Base-by-base conservation (phyloP, 2,329 filamentous ascomycete species). In the Trichothecium roseum region DNA sequence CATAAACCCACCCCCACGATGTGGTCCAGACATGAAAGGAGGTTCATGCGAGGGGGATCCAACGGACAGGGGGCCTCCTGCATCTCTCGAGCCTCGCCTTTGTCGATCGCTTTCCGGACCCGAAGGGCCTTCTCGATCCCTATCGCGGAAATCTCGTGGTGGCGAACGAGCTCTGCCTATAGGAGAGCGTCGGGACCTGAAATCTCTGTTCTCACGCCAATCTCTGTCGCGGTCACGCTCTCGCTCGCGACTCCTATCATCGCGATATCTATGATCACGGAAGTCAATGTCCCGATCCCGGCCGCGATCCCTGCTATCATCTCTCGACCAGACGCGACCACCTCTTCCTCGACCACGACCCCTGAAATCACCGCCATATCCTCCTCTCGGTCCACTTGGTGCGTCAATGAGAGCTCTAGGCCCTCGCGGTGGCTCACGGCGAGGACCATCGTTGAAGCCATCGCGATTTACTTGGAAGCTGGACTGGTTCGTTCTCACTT, bases 341-440 rank as follows among this genome's bases (percentile, higher is more conserved):
- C 60, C 76, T 55, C 69, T 72, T 41, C 66, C 77, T 48, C 67
- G 74, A 5, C 61, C 60, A 10, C 62, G 53, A 38, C 66, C 67
- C 42, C 74, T 66, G 46, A 78, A 80, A 35, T 85, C 82, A 17
- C 74, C 69, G 3, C 64, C 63, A 50, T 80, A 84, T 8, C 74
- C 76, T 30, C 80, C 80, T 38, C 83, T 72, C 12, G 78, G 80
- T 20, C 77, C 78, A 43, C 70, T 74, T n/a, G 75, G 72, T 20
- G 74, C 62, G 41, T 89, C 84, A 40, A 82, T 72, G 38, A 87
- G 63, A 4, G 83, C 84, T 56, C 88, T 86, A 9, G 87, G 86
- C 1, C 84, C 87, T 37, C 86, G 73, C 3, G 87, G 87, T 2
- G 84, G 80, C 43, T 93, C 84, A 44, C 81, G 71, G 20, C 64